Evolutionary conservation across 148 eudicot genomes (phyloP).

Genomic region (Beta vulgaris): DNA sequence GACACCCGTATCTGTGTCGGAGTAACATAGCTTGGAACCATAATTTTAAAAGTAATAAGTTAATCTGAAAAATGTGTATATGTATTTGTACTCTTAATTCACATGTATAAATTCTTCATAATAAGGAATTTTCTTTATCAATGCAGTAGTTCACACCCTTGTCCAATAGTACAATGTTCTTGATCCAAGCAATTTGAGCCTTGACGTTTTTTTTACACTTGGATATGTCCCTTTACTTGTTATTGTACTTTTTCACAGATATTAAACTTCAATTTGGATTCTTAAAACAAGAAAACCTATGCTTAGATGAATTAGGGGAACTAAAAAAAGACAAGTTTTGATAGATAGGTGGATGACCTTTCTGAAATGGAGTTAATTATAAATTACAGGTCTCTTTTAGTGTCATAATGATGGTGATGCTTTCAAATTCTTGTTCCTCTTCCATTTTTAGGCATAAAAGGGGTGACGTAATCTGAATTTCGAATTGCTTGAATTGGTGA

Average conservation of each 20-base stretch:
- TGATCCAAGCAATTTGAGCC: background rate
- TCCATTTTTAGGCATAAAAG: background rate
- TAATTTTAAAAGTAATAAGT: too few species aligned
- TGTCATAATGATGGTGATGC: background rate
- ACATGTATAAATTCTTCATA: background rate
- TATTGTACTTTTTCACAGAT: background rate
- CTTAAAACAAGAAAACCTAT: background rate
- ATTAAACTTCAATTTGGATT: background rate
- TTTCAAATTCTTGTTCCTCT: background rate
- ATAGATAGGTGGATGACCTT: background rate
- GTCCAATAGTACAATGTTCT: background rate
- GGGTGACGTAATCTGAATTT: background rate
- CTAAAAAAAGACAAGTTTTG: too few species aligned
- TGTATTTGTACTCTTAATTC: background rate
- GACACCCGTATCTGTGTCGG: too few species aligned
- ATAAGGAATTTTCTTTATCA: too few species aligned
- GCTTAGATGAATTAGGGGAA: background rate
- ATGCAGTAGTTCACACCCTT: background rate
- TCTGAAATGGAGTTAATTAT: background rate
- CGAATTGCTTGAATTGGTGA: background rate
- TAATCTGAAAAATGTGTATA: background rate
- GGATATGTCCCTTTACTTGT: background rate
- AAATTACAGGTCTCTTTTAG: background rate
- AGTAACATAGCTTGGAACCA: background rate
- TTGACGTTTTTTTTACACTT: background rate